A percentile compares a stretch with the other conserved stretches of the same genome.
Evolutionary conservation across 305 asterid species (phyloP).

Genomic region (Stenogyne calaminthoides): DNA sequence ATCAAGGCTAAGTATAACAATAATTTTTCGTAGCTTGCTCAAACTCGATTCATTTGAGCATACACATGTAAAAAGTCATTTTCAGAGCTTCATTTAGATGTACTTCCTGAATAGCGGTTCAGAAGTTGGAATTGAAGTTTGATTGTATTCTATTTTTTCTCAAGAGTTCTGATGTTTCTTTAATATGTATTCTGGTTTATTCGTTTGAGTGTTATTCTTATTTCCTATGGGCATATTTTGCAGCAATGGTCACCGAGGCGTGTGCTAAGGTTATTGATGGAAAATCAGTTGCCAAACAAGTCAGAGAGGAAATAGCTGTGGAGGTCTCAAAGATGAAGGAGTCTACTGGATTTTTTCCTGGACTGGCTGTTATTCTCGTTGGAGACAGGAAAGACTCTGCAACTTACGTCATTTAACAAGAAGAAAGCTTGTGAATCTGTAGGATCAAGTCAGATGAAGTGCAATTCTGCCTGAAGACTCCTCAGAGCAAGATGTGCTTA

Average conservation of each 20-base stretch:
- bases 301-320: constrained; percentile 74
- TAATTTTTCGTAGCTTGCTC: neutral
- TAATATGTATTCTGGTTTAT: neutral
- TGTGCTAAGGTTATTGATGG: constrained; percentile 85
- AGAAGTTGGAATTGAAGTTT: neutral
- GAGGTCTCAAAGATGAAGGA: constrained; percentile 85
- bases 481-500: constrained; percentile 80
- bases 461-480: constrained; percentile 67
- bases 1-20: neutral
- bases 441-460: constrained; percentile 85
- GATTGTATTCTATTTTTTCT: neutral
- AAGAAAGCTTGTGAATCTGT: constrained; percentile 85
- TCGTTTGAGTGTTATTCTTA: neutral
- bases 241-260: constrained; percentile 58
- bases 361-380: constrained; percentile 89
- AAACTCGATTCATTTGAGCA: too few relatives aligned
- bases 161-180: neutral
- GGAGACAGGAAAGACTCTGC: constrained; percentile 98
- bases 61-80: neutral
- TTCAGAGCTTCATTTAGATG: constrained; percentile 6
- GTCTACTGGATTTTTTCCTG: constrained; percentile 75
- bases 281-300: constrained; percentile 68
- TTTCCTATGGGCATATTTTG: constrained; percentile 27
- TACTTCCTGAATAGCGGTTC: neutral
- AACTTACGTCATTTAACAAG: constrained; percentile 87